Base-by-base conservation (phyloP, 192 early-diverging fungal species). In the Linnemannia zychae region DNA sequence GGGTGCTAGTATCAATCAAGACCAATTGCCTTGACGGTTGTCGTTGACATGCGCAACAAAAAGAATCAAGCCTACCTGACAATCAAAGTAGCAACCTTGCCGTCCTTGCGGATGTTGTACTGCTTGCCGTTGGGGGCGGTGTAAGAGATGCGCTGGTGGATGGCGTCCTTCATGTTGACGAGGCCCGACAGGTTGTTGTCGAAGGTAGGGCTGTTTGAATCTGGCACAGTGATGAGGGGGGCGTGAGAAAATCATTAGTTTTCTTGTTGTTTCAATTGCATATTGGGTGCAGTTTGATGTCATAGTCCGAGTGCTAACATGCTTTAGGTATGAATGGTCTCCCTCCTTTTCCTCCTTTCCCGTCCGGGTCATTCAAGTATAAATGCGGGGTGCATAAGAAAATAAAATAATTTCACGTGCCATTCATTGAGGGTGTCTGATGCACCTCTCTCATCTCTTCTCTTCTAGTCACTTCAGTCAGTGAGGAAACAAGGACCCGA, bases 131-230 rank as follows among this genome's bases (percentile, higher is more conserved):
- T 96, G 63, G 88, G 89, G 80, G 94, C 96, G 60, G 94, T 92
- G 90, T 95, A 98, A 66, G 93, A 87, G 89, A 99, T 98, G 70
- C 91, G 93, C 80, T 97, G 92, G 86, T 91, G 93, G 74, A 96
- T 92, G 37, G 98, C 98, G 85, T 99, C 98, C 86, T 95, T 94
- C 90, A 99, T 87, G 91, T 99, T 99, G 91, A 94, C 89, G 88
- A 97, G 96, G 44, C 98, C 98, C 76, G 91, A 93, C 67, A 97
- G 68, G 86, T 94, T 90, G 93, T 97, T 98, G 76, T 95, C 94
- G 97, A 97, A 99, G n/a, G 97, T 98, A 48, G 98, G 98, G 22
- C 96, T 93, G 90, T 95, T 98, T 31, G 98, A 99, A 90, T 99
- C 98, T 94, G n/a, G 7, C 33, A 1, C 9, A 5, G 2, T 24